A percentile compares a stretch with the other conserved stretches of the same genome.
These are phyloP conservation scores for Harringtonia lauricola DNA, from an alignment of 2,329 filamentous ascomycete species.

Conservation along the genomic window DNA sequence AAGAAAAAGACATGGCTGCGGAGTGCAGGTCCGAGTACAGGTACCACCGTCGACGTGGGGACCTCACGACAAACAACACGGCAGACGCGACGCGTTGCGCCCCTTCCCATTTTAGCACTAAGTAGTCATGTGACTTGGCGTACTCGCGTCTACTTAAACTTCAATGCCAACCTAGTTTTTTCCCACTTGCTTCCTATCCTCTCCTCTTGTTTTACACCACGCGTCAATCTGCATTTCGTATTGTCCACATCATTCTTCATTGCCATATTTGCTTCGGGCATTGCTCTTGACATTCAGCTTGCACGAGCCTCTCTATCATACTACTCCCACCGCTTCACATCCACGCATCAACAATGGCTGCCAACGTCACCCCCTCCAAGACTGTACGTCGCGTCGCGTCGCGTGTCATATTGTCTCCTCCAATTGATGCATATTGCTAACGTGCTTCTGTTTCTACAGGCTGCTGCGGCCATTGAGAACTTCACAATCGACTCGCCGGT, in stretches of 20 bases:
- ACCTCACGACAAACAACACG: neutral
- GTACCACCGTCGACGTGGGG: neutral
- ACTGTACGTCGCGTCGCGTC: constrained; percentile 18
- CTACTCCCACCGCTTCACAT: neutral
- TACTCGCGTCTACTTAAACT: constrained; percentile 13
- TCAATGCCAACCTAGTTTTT: constrained; percentile 10
- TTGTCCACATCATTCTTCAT: neutral
- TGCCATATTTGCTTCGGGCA: neutral
- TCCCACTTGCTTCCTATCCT: neutral
- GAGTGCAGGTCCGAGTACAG: neutral
- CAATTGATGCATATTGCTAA: constrained; percentile 22
- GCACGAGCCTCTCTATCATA: neutral
- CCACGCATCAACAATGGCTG: constrained; percentile 49
- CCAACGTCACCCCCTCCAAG: constrained; percentile 28
- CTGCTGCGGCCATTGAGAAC: constrained; percentile 73
- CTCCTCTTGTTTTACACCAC: constrained; percentile 1
- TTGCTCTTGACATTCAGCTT: constrained; percentile 4
- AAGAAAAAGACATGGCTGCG: neutral
- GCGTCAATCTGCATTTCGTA: constrained; percentile 2
- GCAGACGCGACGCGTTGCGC: constrained; percentile 11
- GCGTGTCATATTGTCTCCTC: constrained; percentile 2
- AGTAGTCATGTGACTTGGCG: constrained; percentile 12
- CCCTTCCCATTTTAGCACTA: constrained; percentile 7
- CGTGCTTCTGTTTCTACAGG: constrained; percentile 38
- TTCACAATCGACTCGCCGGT: constrained; percentile 88